Base-by-base conservation (phyloP, 805 yeast species). In the Candida piceae region DNA sequence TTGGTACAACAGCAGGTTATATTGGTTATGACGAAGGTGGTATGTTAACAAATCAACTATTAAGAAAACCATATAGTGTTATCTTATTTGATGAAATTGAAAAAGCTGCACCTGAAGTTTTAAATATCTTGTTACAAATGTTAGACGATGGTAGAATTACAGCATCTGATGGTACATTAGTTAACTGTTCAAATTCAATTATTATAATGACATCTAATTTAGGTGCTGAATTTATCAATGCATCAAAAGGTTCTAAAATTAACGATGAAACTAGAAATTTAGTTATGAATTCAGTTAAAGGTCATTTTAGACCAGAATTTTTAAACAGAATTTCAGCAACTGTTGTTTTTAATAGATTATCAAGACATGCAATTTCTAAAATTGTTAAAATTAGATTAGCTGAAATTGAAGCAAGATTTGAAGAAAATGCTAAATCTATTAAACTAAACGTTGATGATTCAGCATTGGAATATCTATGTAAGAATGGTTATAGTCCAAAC, bases 11-110 rank as follows among this genome's bases (percentile, higher is more conserved):
- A 2, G 96, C 97, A 1, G 98, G 98, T 53, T 84, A 84, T 52
- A 84, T 93, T 51, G 98, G 98, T 27, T 94, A 84, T 61, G 97
- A 89, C 59, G 96, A 93, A 62, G 98, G 98, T 60, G 98, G 98
- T 48, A 76, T 90, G 50, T 72, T 93, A 49, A 93, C 98, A 5
- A 95, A 93, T 53, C 95, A 93, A 47, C 71, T 93, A 39, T 74
- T 86, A 43, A 76, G 96, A 55, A 81, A 83, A 44, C 98, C 98
- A 39, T 93, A 93, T 66, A 86, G 97, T 5, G 98, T 93, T n/a
- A 73, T 93, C 28, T 70, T 93, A 44, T 93, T 93, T 56, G 98
- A 93, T 64, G 98, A 93, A 67, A 96, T 93, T 39, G 98, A 93
- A 59, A 93, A 93, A 64, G 98, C 98, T 13, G 96, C 96, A 6